phyloP scores from a whole-genome alignment of 2,329 filamentous ascomycete genomes.

The Fusarium staphyleae region DNA sequence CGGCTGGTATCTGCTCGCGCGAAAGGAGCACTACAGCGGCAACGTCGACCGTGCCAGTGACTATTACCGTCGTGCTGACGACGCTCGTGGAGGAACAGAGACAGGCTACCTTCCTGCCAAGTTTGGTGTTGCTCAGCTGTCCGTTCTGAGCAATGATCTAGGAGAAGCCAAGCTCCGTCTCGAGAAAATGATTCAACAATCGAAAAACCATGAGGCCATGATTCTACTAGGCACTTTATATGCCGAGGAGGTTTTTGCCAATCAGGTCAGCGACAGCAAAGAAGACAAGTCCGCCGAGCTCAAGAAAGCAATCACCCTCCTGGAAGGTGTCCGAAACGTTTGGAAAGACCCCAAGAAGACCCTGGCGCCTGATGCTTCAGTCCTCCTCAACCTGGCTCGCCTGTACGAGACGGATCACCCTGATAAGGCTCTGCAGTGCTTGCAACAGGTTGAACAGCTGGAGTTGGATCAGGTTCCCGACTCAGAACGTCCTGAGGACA shows the following conservation, averaged over 20 bases:
- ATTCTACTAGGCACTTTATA: conserved; percentile 89
- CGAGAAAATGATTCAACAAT: conserved; percentile 91
- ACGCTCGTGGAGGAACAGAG: conserved; percentile 89
- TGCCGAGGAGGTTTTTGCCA: conserved; percentile 90
- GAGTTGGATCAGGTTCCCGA: conserved; percentile 80
- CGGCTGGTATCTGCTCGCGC: conserved; percentile 92
- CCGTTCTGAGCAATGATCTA: conserved; percentile 81
- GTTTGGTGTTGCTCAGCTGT: conserved; percentile 90
- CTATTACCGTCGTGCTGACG: conserved; percentile 89
- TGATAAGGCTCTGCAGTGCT: conserved; percentile 89
- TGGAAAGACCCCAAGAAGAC: conserved; percentile 96
- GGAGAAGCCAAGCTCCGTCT: conserved; percentile 92
- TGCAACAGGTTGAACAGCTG: conserved; percentile 90
- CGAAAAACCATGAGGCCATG: conserved; percentile 87
- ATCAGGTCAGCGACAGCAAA: conserved; percentile 72
- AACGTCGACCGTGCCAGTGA: conserved; percentile 79
- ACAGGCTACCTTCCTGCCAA: conserved; percentile 92
- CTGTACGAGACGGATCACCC: conserved; percentile 87
- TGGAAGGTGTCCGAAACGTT: conserved; percentile 83
- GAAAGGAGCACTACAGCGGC: conserved; percentile 86
- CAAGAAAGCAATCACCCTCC: conserved; percentile 83
- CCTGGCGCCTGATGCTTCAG: conserved; percentile 79
- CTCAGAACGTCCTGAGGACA: conserved; percentile 68
- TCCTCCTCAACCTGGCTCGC: conserved; percentile 88
- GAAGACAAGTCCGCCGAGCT: conserved; percentile 88